Conservation (phyloP, 345 rosid genomes). For the Eucalyptus sideroxylon region DNA sequence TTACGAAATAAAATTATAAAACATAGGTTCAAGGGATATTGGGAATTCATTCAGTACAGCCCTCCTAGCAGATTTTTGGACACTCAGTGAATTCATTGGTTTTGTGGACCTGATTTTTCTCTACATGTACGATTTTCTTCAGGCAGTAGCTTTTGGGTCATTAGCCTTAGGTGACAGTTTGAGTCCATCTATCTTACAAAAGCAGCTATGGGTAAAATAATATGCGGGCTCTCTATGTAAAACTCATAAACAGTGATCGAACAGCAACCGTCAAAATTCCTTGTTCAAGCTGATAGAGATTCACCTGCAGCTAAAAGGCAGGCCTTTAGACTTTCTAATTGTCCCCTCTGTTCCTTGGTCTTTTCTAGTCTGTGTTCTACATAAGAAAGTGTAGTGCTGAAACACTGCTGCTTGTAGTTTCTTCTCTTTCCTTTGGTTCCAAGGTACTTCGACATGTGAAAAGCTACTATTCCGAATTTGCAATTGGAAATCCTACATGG, state of each 20-base stretch:
- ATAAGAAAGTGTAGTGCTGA: background rate
- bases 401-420: background rate
- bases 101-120: background rate
- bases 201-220: background rate
- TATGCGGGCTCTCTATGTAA: background rate
- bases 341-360: background rate
- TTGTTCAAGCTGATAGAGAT: background rate
- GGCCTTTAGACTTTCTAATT: background rate
- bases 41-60: background rate
- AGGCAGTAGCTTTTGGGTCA: background rate
- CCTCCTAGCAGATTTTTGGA: background rate
- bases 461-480: background rate
- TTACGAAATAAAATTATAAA: background rate
- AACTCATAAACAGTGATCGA: background rate
- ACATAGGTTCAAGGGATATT: background rate
- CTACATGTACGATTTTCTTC: background rate
- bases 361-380: background rate
- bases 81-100: background rate
- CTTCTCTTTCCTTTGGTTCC: background rate
- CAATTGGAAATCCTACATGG: background rate
- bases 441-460: background rate
- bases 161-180: background rate
- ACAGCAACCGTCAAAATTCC: background rate
- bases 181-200: background rate
- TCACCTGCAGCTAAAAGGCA: background rate